Evolutionary conservation across 306 rosid species (phyloP), one percentile per base, ranked within the genome.

Genomic region (Fragaria iinumae): DNA sequence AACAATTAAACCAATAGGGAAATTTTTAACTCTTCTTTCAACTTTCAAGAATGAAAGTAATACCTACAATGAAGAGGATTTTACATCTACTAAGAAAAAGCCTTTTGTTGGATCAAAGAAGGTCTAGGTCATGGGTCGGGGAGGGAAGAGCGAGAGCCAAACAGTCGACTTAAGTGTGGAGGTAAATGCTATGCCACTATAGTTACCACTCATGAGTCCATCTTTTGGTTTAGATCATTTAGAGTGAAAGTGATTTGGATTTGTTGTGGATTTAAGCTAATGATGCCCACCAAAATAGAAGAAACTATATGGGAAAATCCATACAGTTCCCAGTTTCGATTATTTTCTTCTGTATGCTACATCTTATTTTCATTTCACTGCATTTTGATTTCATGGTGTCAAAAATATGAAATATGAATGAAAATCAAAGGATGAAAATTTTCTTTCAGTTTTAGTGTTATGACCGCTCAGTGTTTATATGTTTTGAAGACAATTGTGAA

Each of bases 51-150:
- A 52, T 47, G 53, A 55, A 48, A 48, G 59, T 57, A 16, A 1
- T 57, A 57, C 32, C 64, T 23, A 57, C 34, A 23, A 57, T 23
- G 64, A 23, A 57, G 64, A 57, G 2, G 64, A 57, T 23, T 57
- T 56, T 57, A 23, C 17, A 9, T 23, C 17, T 7, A 12, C 60
- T 6, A 18, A 52, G 48, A 20, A 55, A 55, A 55, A n/a, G 2
- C 11, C 3, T 20, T n/a, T n/a, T 55, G 12, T n/a, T 55, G 60
- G 60, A 20, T n/a, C 25, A 53, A 38, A 53, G 39, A 62, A 72
- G 66, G 50, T 27, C 23, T 55, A 72, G 18, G 76, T 45, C 67
- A 45, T 56, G 14, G 77, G 53, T 39, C 8, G 53, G 48, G 63
- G 68, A 18, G 44, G 43, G 25, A 41, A 8, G 38, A 63, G 12